These are phyloP conservation scores for Metahyphopichia silvanorum DNA, from an alignment of 805 yeast genomes.

Conservation along the genomic window DNA sequence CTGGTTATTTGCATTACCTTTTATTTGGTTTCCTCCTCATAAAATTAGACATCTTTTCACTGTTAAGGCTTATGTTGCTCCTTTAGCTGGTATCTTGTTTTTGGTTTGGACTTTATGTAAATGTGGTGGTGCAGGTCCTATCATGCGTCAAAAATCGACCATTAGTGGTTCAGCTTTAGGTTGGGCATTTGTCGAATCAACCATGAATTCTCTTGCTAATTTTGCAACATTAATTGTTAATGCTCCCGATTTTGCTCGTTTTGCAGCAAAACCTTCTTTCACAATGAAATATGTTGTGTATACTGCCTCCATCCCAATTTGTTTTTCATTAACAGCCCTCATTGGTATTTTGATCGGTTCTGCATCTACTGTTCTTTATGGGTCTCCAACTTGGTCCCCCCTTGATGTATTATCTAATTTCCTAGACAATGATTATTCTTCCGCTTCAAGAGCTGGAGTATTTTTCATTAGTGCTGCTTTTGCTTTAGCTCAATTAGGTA, in stretches of 20 bases:
- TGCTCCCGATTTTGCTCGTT: conserved; percentile 87
- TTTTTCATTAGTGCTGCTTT: conserved; percentile 36
- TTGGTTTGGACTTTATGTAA: conserved; percentile 80
- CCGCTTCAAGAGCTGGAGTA: conserved; percentile 42
- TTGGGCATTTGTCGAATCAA: conserved; percentile 79
- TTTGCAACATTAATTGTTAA: conserved; percentile 86
- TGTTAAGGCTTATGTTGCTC: conserved; percentile 72
- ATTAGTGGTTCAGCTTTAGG: conserved; percentile 61
- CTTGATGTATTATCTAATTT: conserved; percentile 68
- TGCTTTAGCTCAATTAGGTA: conserved; percentile 42
- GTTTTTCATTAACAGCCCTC: conserved; percentile 77
- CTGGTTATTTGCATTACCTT: conserved; percentile 78
- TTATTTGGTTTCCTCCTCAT: conserved; percentile 80
- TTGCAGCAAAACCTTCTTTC: conserved; percentile 51
- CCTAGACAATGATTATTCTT: conserved; percentile 39
- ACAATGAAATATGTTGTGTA: conserved; percentile 39
- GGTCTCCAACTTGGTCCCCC: conserved; percentile 79
- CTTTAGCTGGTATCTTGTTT: conserved; percentile 80
- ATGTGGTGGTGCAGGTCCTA: conserved; percentile 77
- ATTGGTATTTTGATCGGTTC: conserved; percentile 85
- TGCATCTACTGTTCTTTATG: conserved; percentile 66
- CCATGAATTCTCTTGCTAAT: conserved; percentile 80
- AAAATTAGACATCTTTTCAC: conserved; percentile 80
- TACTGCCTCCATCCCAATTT: conserved; percentile 66
- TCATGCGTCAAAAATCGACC: conserved; percentile 49